Base-by-base conservation (phyloP, 352 stramenopile genomes). In the Stephanocyclus meneghinianus region DNA sequence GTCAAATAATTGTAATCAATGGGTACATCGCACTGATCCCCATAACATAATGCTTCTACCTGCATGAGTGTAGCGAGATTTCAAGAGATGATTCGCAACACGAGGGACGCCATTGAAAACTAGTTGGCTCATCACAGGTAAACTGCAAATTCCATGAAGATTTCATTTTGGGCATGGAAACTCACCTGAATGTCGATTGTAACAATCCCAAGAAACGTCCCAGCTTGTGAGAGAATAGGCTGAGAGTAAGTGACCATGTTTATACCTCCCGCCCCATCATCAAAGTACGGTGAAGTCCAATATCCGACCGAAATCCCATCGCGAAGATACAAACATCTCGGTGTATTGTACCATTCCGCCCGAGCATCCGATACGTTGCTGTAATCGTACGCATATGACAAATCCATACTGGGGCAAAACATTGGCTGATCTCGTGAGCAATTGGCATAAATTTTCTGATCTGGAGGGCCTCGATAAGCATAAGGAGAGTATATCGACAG, bases 301-400 rank as follows among this genome's bases (percentile, higher is more conserved):
- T 72, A 72, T 3, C 64, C 64, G 0, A 11, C 10, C 3, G 16
- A n/a, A 35, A 40, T 62, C n/a, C 64, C 50, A 53, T 72, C 30
- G 16, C 64, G 53, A 21, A 72, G 55, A 37, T 72, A 72, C 6
- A 72, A 40, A 62, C 64, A 72, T 62, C 64, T 30, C 16, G 64
- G 64, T 15, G 64, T 48, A 30, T 40, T 62, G 30, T 72, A 72
- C 64, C 64, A 72, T 63, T 72, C 64, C 7, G 64, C 50, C 29
- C 30, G 13, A 35, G n/a, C 30, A 13, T 51, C 4, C 21, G 29
- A 18, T 9, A 40, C 53, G 32, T 72, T 63, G n/a, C 11, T 53
- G 50, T 72, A 72, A 53, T 72, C 64, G 51, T 72, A 72, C n/a
- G 64, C 64, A 62, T 35, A 40, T n/a, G 64, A 10, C n/a, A 72